phyloP scores from a whole-genome alignment of 345 rosid genomes.

The Aquilaria sinensis region DNA sequence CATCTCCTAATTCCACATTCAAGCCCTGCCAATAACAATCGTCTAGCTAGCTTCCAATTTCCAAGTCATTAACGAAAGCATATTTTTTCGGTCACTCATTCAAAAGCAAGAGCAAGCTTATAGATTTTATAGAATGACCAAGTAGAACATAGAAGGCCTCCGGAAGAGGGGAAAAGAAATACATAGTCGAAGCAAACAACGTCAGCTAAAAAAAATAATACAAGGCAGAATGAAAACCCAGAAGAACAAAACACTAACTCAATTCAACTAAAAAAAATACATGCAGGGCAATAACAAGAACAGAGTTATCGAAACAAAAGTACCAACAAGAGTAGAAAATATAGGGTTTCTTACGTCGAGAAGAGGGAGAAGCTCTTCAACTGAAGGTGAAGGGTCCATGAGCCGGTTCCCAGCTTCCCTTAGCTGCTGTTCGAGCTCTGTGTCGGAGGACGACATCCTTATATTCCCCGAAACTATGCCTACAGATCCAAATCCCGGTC shows the following conservation, averaged over 20 bases:
- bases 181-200: no score
- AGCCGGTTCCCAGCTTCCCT: slow-evolving; percentile 59
- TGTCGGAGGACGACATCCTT: slow-evolving; percentile 45
- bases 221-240: not conserved
- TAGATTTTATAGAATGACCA: no score
- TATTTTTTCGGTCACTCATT: no score
- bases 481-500: slow-evolving; percentile 22
- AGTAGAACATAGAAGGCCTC: no score
- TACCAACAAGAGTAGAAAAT: not conserved
- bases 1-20: no score
- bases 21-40: no score
- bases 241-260: not conserved
- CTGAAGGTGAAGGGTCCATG: slow-evolving; percentile 48
- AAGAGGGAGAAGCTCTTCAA: slow-evolving; percentile 65
- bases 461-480: not conserved
- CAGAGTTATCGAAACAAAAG: not conserved
- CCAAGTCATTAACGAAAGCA: no score
- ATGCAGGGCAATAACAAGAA: not conserved
- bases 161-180: no score
- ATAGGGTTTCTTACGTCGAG: slow-evolving; percentile 49
- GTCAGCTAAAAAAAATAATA: not conserved
- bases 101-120: no score
- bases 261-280: not conserved
- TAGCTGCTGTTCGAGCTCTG: slow-evolving; percentile 59
- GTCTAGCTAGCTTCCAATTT: no score